Conservation (phyloP, 2,329 filamentous ascomycete species). For the Nakataea oryzae region DNA sequence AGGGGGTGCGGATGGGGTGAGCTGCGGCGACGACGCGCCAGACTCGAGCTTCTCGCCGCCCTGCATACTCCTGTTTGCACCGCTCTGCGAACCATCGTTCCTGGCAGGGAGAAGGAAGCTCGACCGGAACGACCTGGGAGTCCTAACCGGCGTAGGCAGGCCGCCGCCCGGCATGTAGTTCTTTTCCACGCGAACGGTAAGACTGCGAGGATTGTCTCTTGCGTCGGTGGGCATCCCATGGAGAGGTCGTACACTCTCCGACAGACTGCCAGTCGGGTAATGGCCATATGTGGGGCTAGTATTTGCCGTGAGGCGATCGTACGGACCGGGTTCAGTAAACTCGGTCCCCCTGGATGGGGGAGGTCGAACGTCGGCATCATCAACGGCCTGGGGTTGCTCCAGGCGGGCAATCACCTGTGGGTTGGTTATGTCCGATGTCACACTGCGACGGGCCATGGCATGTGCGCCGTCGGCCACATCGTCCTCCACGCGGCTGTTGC, state of each 20-base stretch:
- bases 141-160: conserved; percentile 53
- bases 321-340: conserved; percentile 62
- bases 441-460: conserved; percentile 24
- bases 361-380: conserved; percentile 41
- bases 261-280: conserved; percentile 48
- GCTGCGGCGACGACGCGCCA: conserved; percentile 61
- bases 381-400: conserved; percentile 16
- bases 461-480: conserved; percentile 1
- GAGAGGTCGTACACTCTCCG: conserved; percentile 71
- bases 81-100: conserved; percentile 23
- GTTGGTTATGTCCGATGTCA: conserved; percentile 43
- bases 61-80: conserved; percentile 45
- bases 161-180: conserved; percentile 40
- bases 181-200: conserved; percentile 50
- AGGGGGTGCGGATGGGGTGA: conserved; percentile 23
- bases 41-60: conserved; percentile 81
- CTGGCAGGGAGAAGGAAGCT: conserved; percentile 58
- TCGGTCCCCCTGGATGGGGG: conserved; percentile 73
- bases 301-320: conserved; percentile 62
- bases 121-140: conserved; percentile 66
- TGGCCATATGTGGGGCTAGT: conserved; percentile 59
- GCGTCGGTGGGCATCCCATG: conserved; percentile 32
- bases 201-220: conserved; percentile 21
- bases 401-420: conserved; percentile 20
- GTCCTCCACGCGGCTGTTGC: conserved; percentile 18